Percentiles rank a stretch among this genome's conserved stretches.
These are phyloP conservation scores for Gaertneriomyces sp. DNA, from an alignment of 192 early-diverging fungal species.

Conservation along the genomic window DNA sequence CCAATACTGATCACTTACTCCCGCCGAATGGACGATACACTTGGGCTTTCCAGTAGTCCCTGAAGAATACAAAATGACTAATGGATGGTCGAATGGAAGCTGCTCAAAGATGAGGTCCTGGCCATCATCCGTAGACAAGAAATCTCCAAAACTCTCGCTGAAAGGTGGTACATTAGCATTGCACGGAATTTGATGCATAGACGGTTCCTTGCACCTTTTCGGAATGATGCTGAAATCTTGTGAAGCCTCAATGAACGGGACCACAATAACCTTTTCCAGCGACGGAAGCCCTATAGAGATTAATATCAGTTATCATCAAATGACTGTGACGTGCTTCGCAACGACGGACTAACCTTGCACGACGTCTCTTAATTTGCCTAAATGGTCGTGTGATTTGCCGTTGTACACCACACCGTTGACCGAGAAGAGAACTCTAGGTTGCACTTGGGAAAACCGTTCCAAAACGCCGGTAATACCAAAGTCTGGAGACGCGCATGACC, in stretches of 20 bases:
- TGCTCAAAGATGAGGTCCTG: slow-evolving; percentile 69
- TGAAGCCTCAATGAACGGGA: slow-evolving; percentile 62
- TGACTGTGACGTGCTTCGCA: too few species aligned
- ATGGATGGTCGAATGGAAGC: slow-evolving; percentile 85
- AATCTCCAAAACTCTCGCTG: slow-evolving; percentile 38
- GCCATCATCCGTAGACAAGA: slow-evolving; percentile 42
- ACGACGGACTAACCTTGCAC: slow-evolving; percentile 42
- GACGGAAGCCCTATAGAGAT: slow-evolving; percentile 48
- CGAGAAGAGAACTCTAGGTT: slow-evolving; percentile 86
- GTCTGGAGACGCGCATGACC: slow-evolving; percentile 92
- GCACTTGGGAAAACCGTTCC: slow-evolving; percentile 89
- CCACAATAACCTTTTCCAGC: slow-evolving; percentile 71
- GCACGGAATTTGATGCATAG: background rate
- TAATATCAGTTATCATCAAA: background rate
- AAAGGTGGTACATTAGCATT: slow-evolving; percentile 4
- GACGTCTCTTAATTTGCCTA: slow-evolving; percentile 71
- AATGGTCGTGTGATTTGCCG: slow-evolving; percentile 75
- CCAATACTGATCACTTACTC: slow-evolving; percentile 42
- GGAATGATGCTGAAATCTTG: slow-evolving; percentile 23
- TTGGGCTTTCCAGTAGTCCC: slow-evolving; percentile 93
- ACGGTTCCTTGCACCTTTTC: slow-evolving; percentile 23
- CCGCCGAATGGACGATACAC: slow-evolving; percentile 91
- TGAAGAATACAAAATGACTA: slow-evolving; percentile 88
- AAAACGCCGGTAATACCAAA: slow-evolving; percentile 89
- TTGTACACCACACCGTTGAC: slow-evolving; percentile 92